These are phyloP conservation scores for Spergularia azorica DNA, from an alignment of 179 eudicot species.

Conservation along the genomic window DNA sequence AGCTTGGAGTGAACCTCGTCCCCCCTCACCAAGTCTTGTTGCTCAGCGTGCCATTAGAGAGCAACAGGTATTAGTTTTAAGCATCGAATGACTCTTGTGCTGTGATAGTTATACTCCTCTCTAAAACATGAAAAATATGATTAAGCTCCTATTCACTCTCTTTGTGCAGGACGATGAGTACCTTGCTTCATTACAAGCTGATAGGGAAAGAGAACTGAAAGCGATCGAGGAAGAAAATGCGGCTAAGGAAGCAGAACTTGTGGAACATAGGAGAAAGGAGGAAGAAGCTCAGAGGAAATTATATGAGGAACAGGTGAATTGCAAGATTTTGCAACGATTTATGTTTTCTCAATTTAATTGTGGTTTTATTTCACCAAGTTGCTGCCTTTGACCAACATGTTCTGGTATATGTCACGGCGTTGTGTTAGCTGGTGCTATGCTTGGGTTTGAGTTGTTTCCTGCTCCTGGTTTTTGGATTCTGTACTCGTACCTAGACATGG, in stretches of 20 bases:
- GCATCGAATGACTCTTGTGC: background rate
- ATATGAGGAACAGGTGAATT: slow-evolving; percentile 78
- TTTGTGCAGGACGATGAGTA: slow-evolving; percentile 84
- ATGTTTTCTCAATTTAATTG: slow-evolving; percentile 3
- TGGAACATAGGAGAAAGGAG: slow-evolving; percentile 64
- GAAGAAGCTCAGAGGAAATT: slow-evolving; percentile 59
- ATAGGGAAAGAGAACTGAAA: slow-evolving; percentile 79
- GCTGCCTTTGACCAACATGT: background rate
- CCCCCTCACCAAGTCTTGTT: slow-evolving; percentile 82
- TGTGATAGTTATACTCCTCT: background rate
- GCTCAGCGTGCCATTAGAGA: slow-evolving; percentile 87
- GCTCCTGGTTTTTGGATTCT: background rate
- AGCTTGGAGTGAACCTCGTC: slow-evolving; percentile 55
- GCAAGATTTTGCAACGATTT: background rate
- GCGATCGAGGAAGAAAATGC: slow-evolving; percentile 67
- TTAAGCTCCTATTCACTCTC: slow-evolving; percentile 2
- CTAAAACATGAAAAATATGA: background rate
- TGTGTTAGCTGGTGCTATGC: slow-evolving; percentile 3
- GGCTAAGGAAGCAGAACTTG: slow-evolving; percentile 67
- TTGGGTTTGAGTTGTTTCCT: background rate
- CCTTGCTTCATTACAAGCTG: slow-evolving; percentile 94
- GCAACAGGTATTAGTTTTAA: slow-evolving; percentile 62
- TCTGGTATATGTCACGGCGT: background rate
- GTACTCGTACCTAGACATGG: background rate
- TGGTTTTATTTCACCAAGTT: background rate